Evolutionary conservation across 805 yeast species (phyloP), one percentile per base, ranked within the genome.

Genomic region (Kluyveromyces starmeri): DNA sequence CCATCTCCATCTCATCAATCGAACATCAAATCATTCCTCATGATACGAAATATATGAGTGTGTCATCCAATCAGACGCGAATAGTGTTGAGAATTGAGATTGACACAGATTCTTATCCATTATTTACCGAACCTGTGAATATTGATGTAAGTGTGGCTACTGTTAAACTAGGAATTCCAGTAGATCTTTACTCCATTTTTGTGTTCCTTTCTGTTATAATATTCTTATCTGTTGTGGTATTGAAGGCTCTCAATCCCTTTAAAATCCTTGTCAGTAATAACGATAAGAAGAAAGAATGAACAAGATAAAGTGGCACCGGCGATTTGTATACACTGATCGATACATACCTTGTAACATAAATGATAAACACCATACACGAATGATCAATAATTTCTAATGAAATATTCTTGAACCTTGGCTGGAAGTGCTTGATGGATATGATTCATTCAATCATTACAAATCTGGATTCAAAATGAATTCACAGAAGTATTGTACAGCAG

Each of bases 401-500:
- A n/a, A n/a, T n/a, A n/a, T n/a, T n/a, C n/a, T n/a, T n/a, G n/a
- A n/a, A n/a, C n/a, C n/a, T n/a, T n/a, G n/a, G n/a, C n/a, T n/a
- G n/a, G n/a, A n/a, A n/a, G n/a, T n/a, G n/a, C n/a, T n/a, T n/a
- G n/a, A n/a, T n/a, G n/a, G n/a, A n/a, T n/a, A n/a, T n/a, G n/a
- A n/a, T n/a, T n/a, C n/a, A n/a, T n/a, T n/a, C n/a, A n/a, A 20
- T 20, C 11, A 26, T 44, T 39, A 64, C 14, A 53, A 40, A 20
- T 62, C 67, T 5, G 71, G 71, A 35, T 64, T 49, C 25, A 70
- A 40, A 20, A 71, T 59, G 45, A 75, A 75, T 13, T 68, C 64
- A 37, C 78, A 73, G 55, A 83, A 83, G 46, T 77, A 79, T 44
- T 70, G 71, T 16, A 83, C 61, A 2, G 86, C 78, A 1, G 78